Percentiles rank a stretch among this genome's conserved stretches.
These are phyloP conservation scores for Macrolepiota albuminosa DNA, from an alignment of 768 basidiomycete species.

Conservation along the genomic window DNA sequence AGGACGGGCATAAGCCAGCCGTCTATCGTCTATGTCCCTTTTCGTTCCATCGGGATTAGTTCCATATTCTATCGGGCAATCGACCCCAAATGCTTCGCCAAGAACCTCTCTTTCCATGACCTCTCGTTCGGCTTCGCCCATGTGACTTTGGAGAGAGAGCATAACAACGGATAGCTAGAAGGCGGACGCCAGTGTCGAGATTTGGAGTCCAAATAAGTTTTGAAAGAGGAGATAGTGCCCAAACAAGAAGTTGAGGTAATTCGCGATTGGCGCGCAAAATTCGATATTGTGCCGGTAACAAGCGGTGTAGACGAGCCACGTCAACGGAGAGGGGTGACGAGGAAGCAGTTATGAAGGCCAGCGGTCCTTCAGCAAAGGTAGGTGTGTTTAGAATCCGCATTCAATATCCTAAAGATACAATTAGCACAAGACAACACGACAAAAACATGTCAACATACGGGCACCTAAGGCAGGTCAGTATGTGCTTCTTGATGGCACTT, in stretches of 20 bases:
- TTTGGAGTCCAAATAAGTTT: slow-evolving; percentile 36
- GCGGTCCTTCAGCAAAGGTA: slow-evolving; percentile 45
- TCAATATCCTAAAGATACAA: slow-evolving; percentile 45
- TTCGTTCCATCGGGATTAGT: slow-evolving; percentile 40
- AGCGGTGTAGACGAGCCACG: slow-evolving; percentile 49
- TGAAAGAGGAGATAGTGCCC: slow-evolving; percentile 57
- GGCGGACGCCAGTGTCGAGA: slow-evolving; percentile 56
- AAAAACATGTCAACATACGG: slow-evolving; percentile 41
- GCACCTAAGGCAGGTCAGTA: neutral
- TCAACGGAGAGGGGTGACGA: slow-evolving; percentile 31
- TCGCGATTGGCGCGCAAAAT: slow-evolving; percentile 70
- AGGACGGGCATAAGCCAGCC: slow-evolving; percentile 79
- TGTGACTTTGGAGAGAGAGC: slow-evolving; percentile 58
- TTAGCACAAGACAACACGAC: slow-evolving; percentile 6
- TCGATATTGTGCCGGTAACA: slow-evolving; percentile 79
- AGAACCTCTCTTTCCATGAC: slow-evolving; percentile 58
- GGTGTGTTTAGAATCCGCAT: slow-evolving; percentile 41
- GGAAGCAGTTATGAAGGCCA: slow-evolving; percentile 38
- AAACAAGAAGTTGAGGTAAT: slow-evolving; percentile 56
- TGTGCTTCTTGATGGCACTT: too few species aligned
- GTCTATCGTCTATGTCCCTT: slow-evolving; percentile 39
- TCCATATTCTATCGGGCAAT: slow-evolving; percentile 62
- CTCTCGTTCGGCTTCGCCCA: slow-evolving; percentile 73
- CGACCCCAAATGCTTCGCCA: slow-evolving; percentile 52
- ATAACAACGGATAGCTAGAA: slow-evolving; percentile 77